Evolutionary conservation across 306 rosid species (phyloP).

Genomic region (Castanea crenata): DNA sequence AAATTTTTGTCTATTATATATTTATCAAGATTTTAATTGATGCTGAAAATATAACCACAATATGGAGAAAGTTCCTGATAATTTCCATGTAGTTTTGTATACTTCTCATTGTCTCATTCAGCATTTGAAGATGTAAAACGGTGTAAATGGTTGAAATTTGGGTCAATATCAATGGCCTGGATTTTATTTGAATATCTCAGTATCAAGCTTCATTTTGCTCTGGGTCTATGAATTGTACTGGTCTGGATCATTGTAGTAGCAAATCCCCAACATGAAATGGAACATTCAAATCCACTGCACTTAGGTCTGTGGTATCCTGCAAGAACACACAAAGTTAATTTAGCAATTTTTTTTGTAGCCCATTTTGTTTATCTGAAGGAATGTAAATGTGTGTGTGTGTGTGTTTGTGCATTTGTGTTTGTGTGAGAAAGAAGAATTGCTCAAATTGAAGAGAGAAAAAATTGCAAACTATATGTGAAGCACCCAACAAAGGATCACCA

Average conservation of each 20-base stretch:
- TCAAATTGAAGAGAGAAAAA: neutral
- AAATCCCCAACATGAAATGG: constrained; percentile 39
- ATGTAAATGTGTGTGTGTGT: neutral
- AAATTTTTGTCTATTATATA: too few relatives aligned
- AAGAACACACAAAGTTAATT: constrained; percentile 3
- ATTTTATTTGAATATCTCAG: too few relatives aligned
- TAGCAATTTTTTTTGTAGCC: neutral
- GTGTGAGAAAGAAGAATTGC: neutral
- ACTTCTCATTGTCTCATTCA: too few relatives aligned
- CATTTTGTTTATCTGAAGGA: neutral
- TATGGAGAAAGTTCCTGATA: too few relatives aligned
- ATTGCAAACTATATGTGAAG: neutral
- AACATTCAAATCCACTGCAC: constrained; percentile 52
- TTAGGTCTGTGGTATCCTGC: constrained; percentile 82
- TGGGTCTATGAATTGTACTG: too few relatives aligned
- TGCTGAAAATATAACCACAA: too few relatives aligned
- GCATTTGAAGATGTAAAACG: too few relatives aligned
- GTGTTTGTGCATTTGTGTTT: too few relatives aligned
- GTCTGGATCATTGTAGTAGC: constrained; percentile 48
- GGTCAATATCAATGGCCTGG: too few relatives aligned
- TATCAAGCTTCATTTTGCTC: too few relatives aligned
- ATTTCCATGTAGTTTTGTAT: too few relatives aligned
- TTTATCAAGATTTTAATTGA: neutral
- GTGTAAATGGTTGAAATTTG: too few relatives aligned
- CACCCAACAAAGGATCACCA: neutral